Conservation (phyloP, 495 filamentous ascomycete species). For the Talaromyces trachyspermus region DNA sequence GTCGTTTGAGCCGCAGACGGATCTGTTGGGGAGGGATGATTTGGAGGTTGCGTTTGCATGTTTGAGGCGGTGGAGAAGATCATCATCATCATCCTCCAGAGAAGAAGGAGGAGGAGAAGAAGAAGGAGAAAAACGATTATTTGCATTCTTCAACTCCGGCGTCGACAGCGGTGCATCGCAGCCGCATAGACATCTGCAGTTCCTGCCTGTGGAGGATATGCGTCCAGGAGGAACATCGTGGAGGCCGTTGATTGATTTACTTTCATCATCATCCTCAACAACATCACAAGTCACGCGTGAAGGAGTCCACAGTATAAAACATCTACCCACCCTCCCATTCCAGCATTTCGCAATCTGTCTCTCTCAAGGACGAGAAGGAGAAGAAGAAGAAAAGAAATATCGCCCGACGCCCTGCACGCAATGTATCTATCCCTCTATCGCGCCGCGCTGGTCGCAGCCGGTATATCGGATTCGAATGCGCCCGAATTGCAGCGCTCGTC, state of each 20-base stretch:
- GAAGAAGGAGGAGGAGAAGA: slow-evolving; percentile 1
- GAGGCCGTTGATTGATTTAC: slow-evolving; percentile 49
- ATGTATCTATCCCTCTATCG: slow-evolving; percentile 50
- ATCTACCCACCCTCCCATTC: slow-evolving; percentile 39
- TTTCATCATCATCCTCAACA: slow-evolving; percentile 16
- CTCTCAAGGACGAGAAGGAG: no score
- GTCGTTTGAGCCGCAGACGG: slow-evolving; percentile 57
- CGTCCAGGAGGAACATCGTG: slow-evolving; percentile 31
- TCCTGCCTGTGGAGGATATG: slow-evolving; percentile 67
- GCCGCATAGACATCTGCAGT: slow-evolving; percentile 72
- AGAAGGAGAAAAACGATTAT: slow-evolving; percentile 35
- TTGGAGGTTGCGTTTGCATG: slow-evolving; percentile 58
- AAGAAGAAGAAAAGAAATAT: no score
- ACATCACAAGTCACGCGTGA: no score
- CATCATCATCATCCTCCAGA: slow-evolving; percentile 11
- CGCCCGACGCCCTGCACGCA: slow-evolving; percentile 30
- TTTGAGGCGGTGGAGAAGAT: slow-evolving; percentile 50
- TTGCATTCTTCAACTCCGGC: slow-evolving; percentile 81
- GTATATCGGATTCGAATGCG: slow-evolving; percentile 8
- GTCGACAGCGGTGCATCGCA: slow-evolving; percentile 70
- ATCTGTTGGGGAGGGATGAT: slow-evolving; percentile 59
- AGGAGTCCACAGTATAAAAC: no score
- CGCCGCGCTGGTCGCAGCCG: slow-evolving; percentile 35
- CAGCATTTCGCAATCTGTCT: slow-evolving; percentile 40
- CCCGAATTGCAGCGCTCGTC: slow-evolving; percentile 13